Conservation (phyloP, 164 flowering plant genomes). For the Akebia trifoliata region DNA sequence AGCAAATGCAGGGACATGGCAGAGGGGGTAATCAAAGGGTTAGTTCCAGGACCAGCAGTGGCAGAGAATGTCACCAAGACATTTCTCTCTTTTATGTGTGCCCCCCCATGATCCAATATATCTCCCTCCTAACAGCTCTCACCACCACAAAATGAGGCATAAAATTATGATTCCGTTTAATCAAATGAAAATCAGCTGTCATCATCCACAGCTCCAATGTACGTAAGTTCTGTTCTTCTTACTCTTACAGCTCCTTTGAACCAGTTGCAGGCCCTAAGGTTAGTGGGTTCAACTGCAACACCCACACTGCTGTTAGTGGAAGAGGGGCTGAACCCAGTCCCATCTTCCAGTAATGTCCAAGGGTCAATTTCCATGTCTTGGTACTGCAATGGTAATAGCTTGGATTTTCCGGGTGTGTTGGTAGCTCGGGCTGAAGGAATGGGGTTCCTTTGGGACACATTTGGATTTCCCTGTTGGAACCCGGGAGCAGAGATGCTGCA, state of each 20-base stretch:
- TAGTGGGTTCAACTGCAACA: constrained; percentile 53
- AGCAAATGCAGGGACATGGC: constrained; percentile 12
- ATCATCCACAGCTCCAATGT: constrained; percentile 85
- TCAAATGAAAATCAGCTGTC: constrained; percentile 59
- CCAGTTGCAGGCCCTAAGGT: constrained; percentile 74
- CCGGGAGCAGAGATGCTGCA: constrained; percentile 29
- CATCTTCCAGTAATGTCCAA: constrained; percentile 91
- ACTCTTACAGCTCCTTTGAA: constrained; percentile 90
- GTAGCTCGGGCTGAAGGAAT: constrained; percentile 30
- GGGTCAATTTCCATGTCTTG: constrained; percentile 75
- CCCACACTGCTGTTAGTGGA: constrained; percentile 39
- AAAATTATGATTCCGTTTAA: constrained; percentile 14
- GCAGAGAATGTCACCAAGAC: constrained; percentile 2
- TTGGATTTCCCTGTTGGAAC: constrained; percentile 24
- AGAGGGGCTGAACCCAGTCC: constrained; percentile 62
- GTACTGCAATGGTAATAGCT: constrained; percentile 41
- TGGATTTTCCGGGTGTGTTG: constrained; percentile 41
- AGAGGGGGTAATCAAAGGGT: constrained; percentile 21
- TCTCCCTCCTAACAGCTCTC: constrained; percentile 19
- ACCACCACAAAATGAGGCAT: constrained; percentile 7
- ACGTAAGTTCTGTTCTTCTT: constrained; percentile 86
- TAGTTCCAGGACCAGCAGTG: constrained; percentile 18
- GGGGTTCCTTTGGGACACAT: constrained; percentile 32
- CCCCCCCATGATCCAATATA: constrained; percentile 10
- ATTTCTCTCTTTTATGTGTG: neutral